These are phyloP conservation scores for Trametes maxima DNA, from an alignment of 768 basidiomycete genomes.

Conservation along the genomic window DNA sequence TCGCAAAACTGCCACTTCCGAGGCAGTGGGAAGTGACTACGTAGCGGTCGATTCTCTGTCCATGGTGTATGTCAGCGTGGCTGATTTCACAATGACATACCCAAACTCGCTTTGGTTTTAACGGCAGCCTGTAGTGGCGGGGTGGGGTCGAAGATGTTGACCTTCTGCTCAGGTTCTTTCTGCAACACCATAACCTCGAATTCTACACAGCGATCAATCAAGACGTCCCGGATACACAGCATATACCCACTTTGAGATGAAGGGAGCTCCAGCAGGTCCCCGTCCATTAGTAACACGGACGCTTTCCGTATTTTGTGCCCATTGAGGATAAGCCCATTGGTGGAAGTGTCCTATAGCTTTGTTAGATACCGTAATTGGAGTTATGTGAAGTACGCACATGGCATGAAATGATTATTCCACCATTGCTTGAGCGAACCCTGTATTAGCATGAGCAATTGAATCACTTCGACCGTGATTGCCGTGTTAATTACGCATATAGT, in stretches of 20 bases:
- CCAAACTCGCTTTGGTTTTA: slow-evolving; percentile 45
- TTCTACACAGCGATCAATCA: slow-evolving; percentile 38
- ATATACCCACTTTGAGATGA: slow-evolving; percentile 54
- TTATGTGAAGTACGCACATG: slow-evolving; percentile 48
- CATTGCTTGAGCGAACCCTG: slow-evolving; percentile 70
- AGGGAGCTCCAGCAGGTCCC: slow-evolving; percentile 69
- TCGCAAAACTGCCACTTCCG: slow-evolving; percentile 81
- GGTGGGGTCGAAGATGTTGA: slow-evolving; percentile 61
- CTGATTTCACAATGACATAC: neutral
- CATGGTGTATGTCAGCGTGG: neutral
- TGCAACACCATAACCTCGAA: slow-evolving; percentile 68
- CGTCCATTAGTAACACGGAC: slow-evolving; percentile 75
- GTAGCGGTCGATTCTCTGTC: slow-evolving; percentile 68
- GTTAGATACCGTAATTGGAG: neutral
- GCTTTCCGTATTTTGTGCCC: slow-evolving; percentile 66
- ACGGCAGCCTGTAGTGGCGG: slow-evolving; percentile 55
- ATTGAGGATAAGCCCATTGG: slow-evolving; percentile 75
- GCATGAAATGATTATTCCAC: slow-evolving; percentile 77
- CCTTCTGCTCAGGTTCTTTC: slow-evolving; percentile 54
- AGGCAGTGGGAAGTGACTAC: slow-evolving; percentile 78
- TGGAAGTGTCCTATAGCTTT: slow-evolving; percentile 63
- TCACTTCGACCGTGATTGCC: neutral
- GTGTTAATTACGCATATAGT: slow-evolving; percentile 66
- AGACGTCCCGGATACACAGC: neutral
- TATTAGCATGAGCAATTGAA: neutral